Evolutionary conservation across 2,329 filamentous ascomycete genomes (phyloP), one percentile per base, ranked within the genome.

Genomic region (Aureobasidium sp.): DNA sequence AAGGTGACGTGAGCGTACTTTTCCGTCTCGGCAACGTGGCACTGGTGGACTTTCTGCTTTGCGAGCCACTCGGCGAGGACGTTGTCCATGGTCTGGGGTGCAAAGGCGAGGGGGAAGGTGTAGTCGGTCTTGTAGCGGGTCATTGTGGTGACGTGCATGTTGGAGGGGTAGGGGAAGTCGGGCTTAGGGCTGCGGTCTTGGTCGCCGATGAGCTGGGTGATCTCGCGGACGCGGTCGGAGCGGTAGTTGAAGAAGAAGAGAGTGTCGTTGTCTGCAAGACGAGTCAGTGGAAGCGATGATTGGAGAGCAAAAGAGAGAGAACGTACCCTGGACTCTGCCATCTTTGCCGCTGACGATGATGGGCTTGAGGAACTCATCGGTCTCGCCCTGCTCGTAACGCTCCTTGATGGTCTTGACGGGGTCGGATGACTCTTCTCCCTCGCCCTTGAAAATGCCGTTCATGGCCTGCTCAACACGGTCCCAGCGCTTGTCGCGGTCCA

Each of bases 231-330:
- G 79, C 96, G 95, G 80, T 99, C 96, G 66, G 96, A 98, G 76
- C 96, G 94, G 88, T 99, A 99, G 90, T 99, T 99, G 93, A 99
- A 99, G 90, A 98, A 98, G 89, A 98, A 98, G 75, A 98, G 88
- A 63, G 94, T 95, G 78, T 99, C 96, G 71, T 92, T 87, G 77
- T 98, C 94, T 94, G 70, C 29, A 25, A 16, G 20, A 5, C 7
- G 42, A 4, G 42, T 59, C 8, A 59, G 55, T 47, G 10, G 20
- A 8, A 20, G 3, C 33, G 16, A 16, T 16, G 15, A 16, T 16
- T 10, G 38, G 38, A 36, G 29, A 15, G 29, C 15, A 16, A 20
- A n/a, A 6, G 29, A 5, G 68, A 43, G 23, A 25, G 25, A 29
- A 38, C 48, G 72, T 81, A 93, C 92, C 92, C 85, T 97, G 90